Conservation (phyloP, 202 grass and related monocot genomes). For the Schoenoplectus triqueter region DNA sequence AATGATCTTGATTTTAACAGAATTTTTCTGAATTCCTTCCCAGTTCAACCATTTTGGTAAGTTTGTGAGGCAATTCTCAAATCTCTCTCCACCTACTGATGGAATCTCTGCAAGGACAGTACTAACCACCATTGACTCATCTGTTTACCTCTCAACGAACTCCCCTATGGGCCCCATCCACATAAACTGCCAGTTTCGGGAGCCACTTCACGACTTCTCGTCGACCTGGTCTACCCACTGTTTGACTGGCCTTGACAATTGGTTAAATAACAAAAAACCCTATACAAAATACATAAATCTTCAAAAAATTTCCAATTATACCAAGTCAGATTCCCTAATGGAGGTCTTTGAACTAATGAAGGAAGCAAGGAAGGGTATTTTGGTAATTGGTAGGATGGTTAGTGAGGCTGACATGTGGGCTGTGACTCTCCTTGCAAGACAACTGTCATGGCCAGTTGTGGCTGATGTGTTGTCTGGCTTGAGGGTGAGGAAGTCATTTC, state of each 20-base stretch:
- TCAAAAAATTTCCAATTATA: conserved; percentile 46
- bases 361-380: conserved; percentile 63
- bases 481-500: conserved; percentile 66
- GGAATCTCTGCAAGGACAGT: conserved; percentile 71
- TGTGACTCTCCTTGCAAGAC: conserved; percentile 63
- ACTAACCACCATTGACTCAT: conserved; percentile 90
- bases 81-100: conserved; percentile 81
- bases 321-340: conserved; percentile 49
- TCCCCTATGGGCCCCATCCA: conserved; percentile 77
- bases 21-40: conserved; percentile 34
- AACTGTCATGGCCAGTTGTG: conserved; percentile 90
- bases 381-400: conserved; percentile 75
- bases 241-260: conserved; percentile 73
- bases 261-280: conserved; percentile 67
- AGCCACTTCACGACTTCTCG: conserved; percentile 67
- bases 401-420: conserved; percentile 85
- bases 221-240: conserved; percentile 59
- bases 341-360: conserved; percentile 72
- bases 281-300: conserved; percentile 81
- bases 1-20: background rate
- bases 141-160: conserved; percentile 72
- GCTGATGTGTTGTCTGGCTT: conserved; percentile 86
- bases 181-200: conserved; percentile 89
- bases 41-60: conserved; percentile 96
- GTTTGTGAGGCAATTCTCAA: conserved; percentile 77